Percentiles rank a stretch among this genome's conserved stretches.
Evolutionary conservation across 345 rosid genomes (phyloP).

Genomic region (Populus tremula): DNA sequence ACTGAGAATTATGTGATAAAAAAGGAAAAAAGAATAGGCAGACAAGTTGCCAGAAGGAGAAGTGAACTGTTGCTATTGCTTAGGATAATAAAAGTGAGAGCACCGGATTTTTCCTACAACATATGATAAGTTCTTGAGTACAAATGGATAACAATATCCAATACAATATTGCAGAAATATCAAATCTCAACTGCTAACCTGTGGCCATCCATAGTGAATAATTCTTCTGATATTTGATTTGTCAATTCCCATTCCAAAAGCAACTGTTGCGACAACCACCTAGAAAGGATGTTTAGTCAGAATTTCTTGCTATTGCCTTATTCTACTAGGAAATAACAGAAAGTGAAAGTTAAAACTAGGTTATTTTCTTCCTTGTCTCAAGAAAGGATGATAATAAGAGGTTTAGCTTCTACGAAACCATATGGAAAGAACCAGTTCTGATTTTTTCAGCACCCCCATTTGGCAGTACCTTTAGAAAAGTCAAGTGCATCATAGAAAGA

Average conservation of each 20-base stretch:
- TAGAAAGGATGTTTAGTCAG: conserved; percentile 17
- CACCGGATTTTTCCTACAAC: too few relatives aligned
- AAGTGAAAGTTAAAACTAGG: neutral
- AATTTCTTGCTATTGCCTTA: too few relatives aligned
- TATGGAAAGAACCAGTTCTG: neutral
- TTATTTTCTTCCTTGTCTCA: neutral
- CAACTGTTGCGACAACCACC: conserved; percentile 90
- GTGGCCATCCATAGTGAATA: conserved; percentile 95
- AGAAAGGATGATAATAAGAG: neutral
- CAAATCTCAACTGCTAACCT: conserved; percentile 43
- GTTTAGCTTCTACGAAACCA: neutral
- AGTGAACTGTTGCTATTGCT: too few relatives aligned
- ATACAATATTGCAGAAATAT: neutral
- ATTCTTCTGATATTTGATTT: conserved; percentile 72
- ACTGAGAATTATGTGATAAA: neutral
- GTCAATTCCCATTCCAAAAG: conserved; percentile 97
- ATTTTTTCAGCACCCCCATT: neutral
- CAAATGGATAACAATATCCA: neutral
- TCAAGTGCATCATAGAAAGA: neutral
- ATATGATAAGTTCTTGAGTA: neutral
- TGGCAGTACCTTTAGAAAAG: too few relatives aligned
- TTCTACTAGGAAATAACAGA: neutral
- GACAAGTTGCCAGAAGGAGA: too few relatives aligned
- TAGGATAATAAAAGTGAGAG: too few relatives aligned
- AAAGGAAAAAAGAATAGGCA: neutral